phyloP scores from a whole-genome alignment of 768 basidiomycete genomes.

The Chlorophyllum brunneum region DNA sequence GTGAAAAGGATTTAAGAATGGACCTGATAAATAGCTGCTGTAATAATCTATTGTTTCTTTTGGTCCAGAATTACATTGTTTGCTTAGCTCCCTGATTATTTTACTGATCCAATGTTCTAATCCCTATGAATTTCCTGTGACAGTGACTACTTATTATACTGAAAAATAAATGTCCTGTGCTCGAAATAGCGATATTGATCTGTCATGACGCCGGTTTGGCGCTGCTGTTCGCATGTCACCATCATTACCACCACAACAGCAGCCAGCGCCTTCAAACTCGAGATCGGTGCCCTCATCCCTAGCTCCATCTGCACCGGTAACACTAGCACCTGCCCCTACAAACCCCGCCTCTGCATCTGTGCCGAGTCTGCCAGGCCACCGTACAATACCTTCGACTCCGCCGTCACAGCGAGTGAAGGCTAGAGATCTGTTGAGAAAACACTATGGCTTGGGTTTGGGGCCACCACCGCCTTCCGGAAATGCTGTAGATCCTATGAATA shows the following conservation, averaged over 20 bases:
- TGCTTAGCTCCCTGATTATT: neutral
- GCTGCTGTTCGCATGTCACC: neutral
- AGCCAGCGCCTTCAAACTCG: neutral
- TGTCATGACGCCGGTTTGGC: neutral
- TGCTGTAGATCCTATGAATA: conserved; percentile 73
- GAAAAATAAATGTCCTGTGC: neutral
- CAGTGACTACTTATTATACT: neutral
- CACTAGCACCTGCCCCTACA: conserved; percentile 13
- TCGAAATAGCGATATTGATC: neutral
- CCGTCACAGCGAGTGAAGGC: conserved; percentile 41
- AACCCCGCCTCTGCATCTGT: neutral
- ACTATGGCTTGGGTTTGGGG: conserved; percentile 82
- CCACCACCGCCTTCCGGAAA: conserved; percentile 55
- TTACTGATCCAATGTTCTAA: neutral
- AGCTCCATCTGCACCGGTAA: conserved; percentile 12
- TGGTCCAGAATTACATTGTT: neutral
- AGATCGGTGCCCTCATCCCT: neutral
- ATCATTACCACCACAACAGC: conserved; percentile 5
- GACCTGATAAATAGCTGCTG: neutral
- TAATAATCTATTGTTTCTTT: conserved; percentile 5
- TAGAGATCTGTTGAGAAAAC: conserved; percentile 75
- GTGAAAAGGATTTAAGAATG: conserved; percentile 6
- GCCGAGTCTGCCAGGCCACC: neutral
- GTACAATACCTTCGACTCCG: conserved; percentile 3
- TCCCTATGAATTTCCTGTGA: neutral